Base-by-base conservation (phyloP, 192 early-diverging fungal species). In the Entomortierella beljakovae region DNA sequence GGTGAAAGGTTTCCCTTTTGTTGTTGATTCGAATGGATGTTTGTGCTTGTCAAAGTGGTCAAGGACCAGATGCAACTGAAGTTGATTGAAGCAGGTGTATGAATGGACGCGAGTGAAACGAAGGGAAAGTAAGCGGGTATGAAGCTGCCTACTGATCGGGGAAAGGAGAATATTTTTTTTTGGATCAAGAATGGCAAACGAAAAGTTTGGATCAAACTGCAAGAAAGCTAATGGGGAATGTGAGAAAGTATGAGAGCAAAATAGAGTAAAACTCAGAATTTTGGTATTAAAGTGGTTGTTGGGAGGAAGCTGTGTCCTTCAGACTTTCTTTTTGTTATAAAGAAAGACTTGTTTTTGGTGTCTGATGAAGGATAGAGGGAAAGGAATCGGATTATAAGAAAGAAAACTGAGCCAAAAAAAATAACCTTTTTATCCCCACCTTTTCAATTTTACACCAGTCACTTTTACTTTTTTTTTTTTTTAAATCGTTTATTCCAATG, bases 401-500 rank as follows among this genome's bases (percentile, higher is more conserved):
- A 28, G 34, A 29, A 11, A 65, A 34, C 11, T 29, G 33, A 33
- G 50, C 61, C 48, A 28, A 28, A 51, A 50, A 59, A 60, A 35
- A 51, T 42, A 56, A 40, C 35, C 46, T 60, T 9, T 28, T 0
- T 23, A 29, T 16, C 23, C 51, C 23, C 28, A 23, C 22, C 28
- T 53, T n/a, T 20, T 20, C 15, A 13, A 8, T 37, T 57, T 52
- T 5, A 53, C n/a, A 53, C 10, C 50, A 33, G 29, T 43, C 28
- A 31, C 28, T n/a, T 55, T 55, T 42, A 55, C 55, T 53, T 64
- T 48, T 35, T 63, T 37, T 58, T 64, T 15, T 57, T 50, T 51
- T 72, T 51, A 48, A n/a, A 11, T 20, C 20, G 16, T n/a, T 35
- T 10, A 57, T 42, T 50, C 34, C 32, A n/a, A n/a, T n/a, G n/a